Base-by-base conservation (phyloP, 2,329 filamentous ascomycete genomes). In the Aspergillus neoniger region DNA sequence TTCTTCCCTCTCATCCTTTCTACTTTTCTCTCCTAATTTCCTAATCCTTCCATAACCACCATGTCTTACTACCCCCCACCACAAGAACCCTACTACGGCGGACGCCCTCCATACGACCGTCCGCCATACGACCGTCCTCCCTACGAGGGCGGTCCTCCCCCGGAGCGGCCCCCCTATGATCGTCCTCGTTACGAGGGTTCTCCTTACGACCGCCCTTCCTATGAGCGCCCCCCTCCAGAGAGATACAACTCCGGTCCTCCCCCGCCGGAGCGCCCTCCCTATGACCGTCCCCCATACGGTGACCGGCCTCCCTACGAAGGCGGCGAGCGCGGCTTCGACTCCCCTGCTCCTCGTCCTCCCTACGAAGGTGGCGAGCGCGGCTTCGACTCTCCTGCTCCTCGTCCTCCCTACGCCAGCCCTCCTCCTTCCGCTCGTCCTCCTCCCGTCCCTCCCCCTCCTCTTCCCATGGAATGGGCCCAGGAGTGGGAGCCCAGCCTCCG, bases 401-500 rank as follows among this genome's bases (percentile, higher is more conserved):
- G 77, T 59, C 72, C 73, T 15, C 74, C 74, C 38, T 74, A 73
- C 65, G 61, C 63, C 69, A 69, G 64, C 23, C 70, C 74, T 15
- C 66, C 69, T 4, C 65, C 70, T 8, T 64, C 65, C 36, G 61
- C 68, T 21, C 72, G 71, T 2, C 76, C 74, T 28, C 75, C 73
- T 15, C 66, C 69, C 3, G 72, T 72, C 53, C 77, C 77, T 67
- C 82, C 87, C 23, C 78, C 83, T 62, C 70, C 73, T 17, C 77
- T 88, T 64, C 81, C 87, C 23, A 70, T 80, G 53, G 87, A 87
- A 65, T 90, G 88, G 87, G 76, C 79, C 28, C 79, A 86, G 23
- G 83, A 88, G 72, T 90, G 83, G 75, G 87, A 90, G 65, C 82
- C 85, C 59, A 80, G 79, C 60, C 78, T 81, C 61, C 84, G 87